Evolutionary conservation across 192 early-diverging fungal species (phyloP), one percentile per base, ranked within the genome.

Genomic region (Mortierella antarctica): DNA sequence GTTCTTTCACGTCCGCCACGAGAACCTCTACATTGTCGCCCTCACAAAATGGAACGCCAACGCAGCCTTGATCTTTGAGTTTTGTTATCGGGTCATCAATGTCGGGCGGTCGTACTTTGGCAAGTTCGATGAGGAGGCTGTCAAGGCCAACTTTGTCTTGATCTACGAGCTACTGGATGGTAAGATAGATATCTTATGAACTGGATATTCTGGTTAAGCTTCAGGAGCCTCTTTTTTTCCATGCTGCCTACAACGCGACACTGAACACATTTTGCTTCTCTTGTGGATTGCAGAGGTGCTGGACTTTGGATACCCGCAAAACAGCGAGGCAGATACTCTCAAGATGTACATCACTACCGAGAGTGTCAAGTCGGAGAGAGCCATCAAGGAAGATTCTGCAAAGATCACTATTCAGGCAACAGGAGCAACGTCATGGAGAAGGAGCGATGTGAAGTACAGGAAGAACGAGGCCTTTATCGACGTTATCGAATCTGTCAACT

Each of bases 401-500:
- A 91, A 89, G 70, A 95, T 98, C 63, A 96, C 96, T 0, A 97
- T 97, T 76, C 96, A 98, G 84, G 97, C 96, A 47, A 99, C 98
- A 17, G 96, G 96, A 17, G 95, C 95, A 2, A 96, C 95, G 45
- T 91, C 93, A 17, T 99, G 96, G 96, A 86, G 98, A 59, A 81
- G 95, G 57, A 91, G 93, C 41, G 98, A 97, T 72, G 96, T 99
- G 69, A 92, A 89, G 74, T 97, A 99, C 85, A 89, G 96, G 68
- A 98, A 98, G 85, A 99, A 99, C 82, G 98, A 99, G 79, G 96
- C 95, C 2, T 80, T 80, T 82, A 88, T 99, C 20, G 98, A 99
- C 87, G 97, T 99, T n/a, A 95, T 99, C 57, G 98, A 99, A 82
- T 93, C 92, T 47, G 96, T 99, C 50, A 99, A 99, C 72, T 69